phyloP scores from a whole-genome alignment of 306 rosid species.

The barrel medic (Medicago truncatula) region MtrunA17r5.0-ANR NC_053044.1:26094501-26095000 shows the following conservation, averaged over 20 bases:
- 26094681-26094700: slow-evolving; percentile 42
- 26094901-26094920: slow-evolving; percentile 34
- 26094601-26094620: slow-evolving; percentile 38
- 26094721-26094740: slow-evolving; percentile 51
- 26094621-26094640: slow-evolving; percentile 41
- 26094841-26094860: slow-evolving; percentile 40
- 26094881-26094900: slow-evolving; percentile 39
- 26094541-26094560: not conserved
- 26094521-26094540: not conserved
- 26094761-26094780: slow-evolving; percentile 40
- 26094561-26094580: slow-evolving; percentile 41
- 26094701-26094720: slow-evolving; percentile 32
- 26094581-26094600: slow-evolving; percentile 22
- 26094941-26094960: slow-evolving; percentile 40
- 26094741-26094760: slow-evolving; percentile 48
- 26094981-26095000: slow-evolving; percentile 35
- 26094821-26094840: slow-evolving; percentile 38
- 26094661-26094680: slow-evolving; percentile 46
- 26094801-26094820: slow-evolving; percentile 45
- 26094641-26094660: slow-evolving; percentile 45
- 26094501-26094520: too few species aligned
- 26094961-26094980: slow-evolving; percentile 41
- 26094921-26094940: slow-evolving; percentile 38
- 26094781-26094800: slow-evolving; percentile 36
- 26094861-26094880: slow-evolving; percentile 37